Percentiles rank a stretch among this genome's conserved stretches.
phyloP scores from a whole-genome alignment of 108 stramenopile genomes.

The Licmophora abbreviata region DNA sequence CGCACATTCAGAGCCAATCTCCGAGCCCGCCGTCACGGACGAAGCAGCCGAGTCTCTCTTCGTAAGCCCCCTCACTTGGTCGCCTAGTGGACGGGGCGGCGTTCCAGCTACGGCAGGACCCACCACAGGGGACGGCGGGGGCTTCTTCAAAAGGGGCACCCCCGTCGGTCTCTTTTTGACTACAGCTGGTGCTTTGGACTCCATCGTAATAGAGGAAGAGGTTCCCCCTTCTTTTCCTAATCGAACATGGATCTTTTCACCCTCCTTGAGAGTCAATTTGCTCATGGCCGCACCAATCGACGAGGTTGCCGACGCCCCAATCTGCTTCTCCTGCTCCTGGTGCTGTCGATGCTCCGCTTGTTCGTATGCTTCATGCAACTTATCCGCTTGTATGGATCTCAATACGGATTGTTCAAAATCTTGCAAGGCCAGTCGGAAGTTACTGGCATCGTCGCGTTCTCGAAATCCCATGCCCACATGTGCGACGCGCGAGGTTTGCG shows the following conservation, averaged over 20 bases:
- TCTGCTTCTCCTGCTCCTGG: conserved; percentile 1
- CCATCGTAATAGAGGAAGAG: too few species aligned
- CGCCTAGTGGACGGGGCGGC: too few species aligned
- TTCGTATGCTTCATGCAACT: conserved; percentile 24
- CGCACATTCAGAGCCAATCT: too few species aligned
- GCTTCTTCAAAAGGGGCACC: too few species aligned
- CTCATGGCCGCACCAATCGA: conserved; percentile 14
- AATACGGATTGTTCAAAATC: conserved; percentile 47
- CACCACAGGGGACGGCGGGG: too few species aligned
- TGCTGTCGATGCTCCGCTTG: conserved; percentile 9
- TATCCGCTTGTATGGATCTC: conserved; percentile 34
- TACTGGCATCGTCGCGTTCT: conserved; percentile 70
- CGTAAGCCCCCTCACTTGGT: too few species aligned
- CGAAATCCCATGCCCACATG: conserved; percentile 77
- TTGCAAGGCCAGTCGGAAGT: conserved; percentile 65
- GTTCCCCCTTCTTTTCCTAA: too few species aligned
- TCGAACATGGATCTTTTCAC: conserved; percentile 75
- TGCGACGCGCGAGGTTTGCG: conserved; percentile 54
- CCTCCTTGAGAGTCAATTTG: conserved; percentile 50
- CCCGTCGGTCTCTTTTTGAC: too few species aligned
- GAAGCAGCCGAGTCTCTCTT: too few species aligned
- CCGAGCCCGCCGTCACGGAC: too few species aligned
- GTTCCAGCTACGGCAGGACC: too few species aligned
- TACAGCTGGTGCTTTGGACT: too few species aligned
- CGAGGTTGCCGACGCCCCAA: conserved; percentile 2